A percentile compares a stretch with the other conserved stretches of the same genome.
These are phyloP conservation scores for Septoria petroselini DNA, from an alignment of 2,329 filamentous ascomycete genomes.

Conservation along the genomic window DNA sequence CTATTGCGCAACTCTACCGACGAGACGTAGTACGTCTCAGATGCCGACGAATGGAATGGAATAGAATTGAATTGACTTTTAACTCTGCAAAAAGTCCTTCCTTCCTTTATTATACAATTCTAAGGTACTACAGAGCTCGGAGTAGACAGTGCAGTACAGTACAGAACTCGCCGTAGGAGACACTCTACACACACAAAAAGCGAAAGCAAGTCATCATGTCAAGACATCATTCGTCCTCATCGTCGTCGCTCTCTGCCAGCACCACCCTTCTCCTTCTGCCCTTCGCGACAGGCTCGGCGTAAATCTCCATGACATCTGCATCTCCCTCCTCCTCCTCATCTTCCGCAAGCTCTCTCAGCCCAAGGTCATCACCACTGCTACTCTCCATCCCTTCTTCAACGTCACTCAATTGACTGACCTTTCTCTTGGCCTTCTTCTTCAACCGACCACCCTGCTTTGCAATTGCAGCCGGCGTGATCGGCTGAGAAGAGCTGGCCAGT, in stretches of 20 bases:
- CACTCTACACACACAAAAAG: no score
- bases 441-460: conserved; percentile 17
- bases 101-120: no score
- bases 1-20: conserved; percentile 5
- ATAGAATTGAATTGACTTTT: not conserved
- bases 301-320: conserved; percentile 10
- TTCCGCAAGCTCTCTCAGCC: not conserved
- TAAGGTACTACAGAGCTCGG: no score
- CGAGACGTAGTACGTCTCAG: conserved; percentile 8
- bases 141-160: no score
- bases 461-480: conserved; percentile 13
- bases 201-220: not conserved
- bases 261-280: conserved; percentile 22
- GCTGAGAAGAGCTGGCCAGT: conserved; percentile 32
- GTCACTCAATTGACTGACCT: conserved; percentile 11
- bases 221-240: conserved; percentile 8
- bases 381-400: conserved; percentile 21
- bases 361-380: conserved; percentile 9
- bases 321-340: conserved; percentile 17
- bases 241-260: conserved; percentile 27
- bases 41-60: not conserved
- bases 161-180: no score
- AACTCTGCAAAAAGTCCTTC: not conserved
- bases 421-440: conserved; percentile 15
- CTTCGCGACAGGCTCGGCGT: conserved; percentile 6